Base-by-base conservation (phyloP, 306 rosid genomes). In the Fragaria iinumae region DNA sequence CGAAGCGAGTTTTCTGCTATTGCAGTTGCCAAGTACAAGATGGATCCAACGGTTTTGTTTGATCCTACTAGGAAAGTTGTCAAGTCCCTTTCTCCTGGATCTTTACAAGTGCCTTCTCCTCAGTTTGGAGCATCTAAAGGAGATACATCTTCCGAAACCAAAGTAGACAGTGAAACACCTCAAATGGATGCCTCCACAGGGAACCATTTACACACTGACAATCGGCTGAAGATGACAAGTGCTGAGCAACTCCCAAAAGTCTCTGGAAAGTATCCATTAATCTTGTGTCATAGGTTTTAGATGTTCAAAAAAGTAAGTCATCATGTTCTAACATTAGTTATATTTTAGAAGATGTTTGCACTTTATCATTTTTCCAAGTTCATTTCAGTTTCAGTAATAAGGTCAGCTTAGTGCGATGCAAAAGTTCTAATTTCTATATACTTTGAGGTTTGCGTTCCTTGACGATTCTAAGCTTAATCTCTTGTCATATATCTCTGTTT, bases 381-480 rank as follows among this genome's bases (percentile, higher is more conserved):
- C 32, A 21, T 59, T 74, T 60, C 7, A 18, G 11, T 36, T 68
- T 27, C 14, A 56, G 16, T 45, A 34, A 4, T 56, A 73, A 20
- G 72, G 32, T 63, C 2, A 38, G 18, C 32, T 29, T 29, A 29
- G 32, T 29, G 32, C 2, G 32, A 29, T 29, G 32, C 32, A 29
- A 29, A 29, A 29, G 32, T 29, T 11, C 8, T 39, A 38, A 10
- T 23, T 27, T 21, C 32, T 32, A 48, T 48, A 13, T 17, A 17
- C 11, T 27, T 4, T 63, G 4, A 75, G 29, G 45, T 63, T 63
- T 56, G 5, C 18, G 39, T 36, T 75, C 77, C 75, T 79, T 79
- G 71, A 75, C 60, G 13, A 36, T 50, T 74, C 47, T 64, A 45
- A 83, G 75, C 57, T 53, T 70, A 21, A 75, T 25, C 34, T 69